Evolutionary conservation across 2,329 filamentous ascomycete genomes (phyloP).

Genomic region (Aciculosporium take): DNA sequence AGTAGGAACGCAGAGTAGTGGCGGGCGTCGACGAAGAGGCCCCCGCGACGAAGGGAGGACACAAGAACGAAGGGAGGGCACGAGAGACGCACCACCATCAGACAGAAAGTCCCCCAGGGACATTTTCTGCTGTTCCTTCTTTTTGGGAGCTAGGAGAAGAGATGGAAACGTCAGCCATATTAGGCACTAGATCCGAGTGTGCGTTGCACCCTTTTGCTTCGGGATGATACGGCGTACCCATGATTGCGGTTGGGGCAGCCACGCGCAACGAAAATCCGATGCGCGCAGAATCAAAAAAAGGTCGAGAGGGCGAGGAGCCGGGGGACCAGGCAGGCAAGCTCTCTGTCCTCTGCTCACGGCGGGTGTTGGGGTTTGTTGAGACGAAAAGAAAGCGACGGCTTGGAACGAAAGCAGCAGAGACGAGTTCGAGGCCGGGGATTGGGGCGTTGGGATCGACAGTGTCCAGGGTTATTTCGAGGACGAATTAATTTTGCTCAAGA

Average conservation of each 20-base stretch:
- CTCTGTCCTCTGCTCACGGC: slow-evolving; percentile 13
- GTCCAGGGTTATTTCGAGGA: slow-evolving; percentile 27
- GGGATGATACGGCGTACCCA: slow-evolving; percentile 34
- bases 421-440: slow-evolving; percentile 8
- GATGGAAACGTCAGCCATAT: slow-evolving; percentile 9
- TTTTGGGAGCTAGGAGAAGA: slow-evolving; percentile 70
- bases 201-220: not conserved
- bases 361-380: too few relatives aligned
- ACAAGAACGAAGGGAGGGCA: too few relatives aligned
- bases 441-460: slow-evolving; percentile 16
- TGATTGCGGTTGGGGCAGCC: slow-evolving; percentile 39
- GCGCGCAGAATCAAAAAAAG: slow-evolving; percentile 19
- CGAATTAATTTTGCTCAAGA: slow-evolving; percentile 31
- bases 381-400: too few relatives aligned
- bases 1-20: too few relatives aligned
- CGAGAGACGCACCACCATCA: slow-evolving; percentile 60
- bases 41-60: slow-evolving; percentile 5
- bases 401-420: not conserved
- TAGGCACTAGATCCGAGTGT: not conserved
- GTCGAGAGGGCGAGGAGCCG: slow-evolving; percentile 12
- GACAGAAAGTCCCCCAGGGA: slow-evolving; percentile 90
- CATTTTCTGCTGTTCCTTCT: slow-evolving; percentile 93
- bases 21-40: too few relatives aligned
- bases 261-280: slow-evolving; percentile 33
- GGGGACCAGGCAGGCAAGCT: slow-evolving; percentile 12